Conservation (phyloP, 2,329 filamentous ascomycete genomes). For the Thielaviopsis populi region DNA sequence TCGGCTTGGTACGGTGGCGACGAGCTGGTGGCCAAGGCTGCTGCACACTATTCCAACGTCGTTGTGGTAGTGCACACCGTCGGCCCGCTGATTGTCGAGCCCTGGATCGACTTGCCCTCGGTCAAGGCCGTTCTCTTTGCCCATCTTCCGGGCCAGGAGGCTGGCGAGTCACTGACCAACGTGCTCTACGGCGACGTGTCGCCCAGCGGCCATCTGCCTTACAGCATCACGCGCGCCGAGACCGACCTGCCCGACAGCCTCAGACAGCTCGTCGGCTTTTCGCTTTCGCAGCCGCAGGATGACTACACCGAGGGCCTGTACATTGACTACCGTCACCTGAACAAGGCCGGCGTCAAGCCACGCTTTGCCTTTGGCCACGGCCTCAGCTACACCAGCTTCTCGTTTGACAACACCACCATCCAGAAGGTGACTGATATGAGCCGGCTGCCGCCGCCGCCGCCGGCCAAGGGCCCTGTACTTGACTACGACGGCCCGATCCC, state of each 20-base stretch:
- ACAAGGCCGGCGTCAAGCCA: conserved; percentile 57
- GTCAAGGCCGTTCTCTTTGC: conserved; percentile 69
- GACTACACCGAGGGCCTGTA: conserved; percentile 67
- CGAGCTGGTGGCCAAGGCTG: conserved; percentile 55
- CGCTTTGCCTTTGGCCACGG: conserved; percentile 80
- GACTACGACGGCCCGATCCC: conserved; percentile 38
- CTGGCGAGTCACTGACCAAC: conserved; percentile 65
- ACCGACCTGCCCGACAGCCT: conserved; percentile 54
- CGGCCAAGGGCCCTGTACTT: conserved; percentile 28
- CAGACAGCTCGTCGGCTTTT: conserved; percentile 23
- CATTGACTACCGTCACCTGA: conserved; percentile 82
- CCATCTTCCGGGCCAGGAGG: conserved; percentile 79
- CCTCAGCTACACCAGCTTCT: conserved; percentile 64
- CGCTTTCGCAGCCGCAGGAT: conserved; percentile 59
- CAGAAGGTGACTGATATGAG: conserved; percentile 31
- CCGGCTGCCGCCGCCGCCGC: conserved; percentile 24
- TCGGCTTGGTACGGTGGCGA: conserved; percentile 68
- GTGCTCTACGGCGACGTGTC: conserved; percentile 66
- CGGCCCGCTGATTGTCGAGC: conserved; percentile 65
- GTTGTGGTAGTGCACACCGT: conserved; percentile 81
- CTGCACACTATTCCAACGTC: conserved; percentile 37
- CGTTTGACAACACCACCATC: conserved; percentile 38
- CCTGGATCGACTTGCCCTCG: conserved; percentile 61
- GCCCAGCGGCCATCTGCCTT: conserved; percentile 66
- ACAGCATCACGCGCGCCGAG: conserved; percentile 60